Conservation (phyloP, 192 early-diverging fungal species). For the Coemansia sp. region DNA sequence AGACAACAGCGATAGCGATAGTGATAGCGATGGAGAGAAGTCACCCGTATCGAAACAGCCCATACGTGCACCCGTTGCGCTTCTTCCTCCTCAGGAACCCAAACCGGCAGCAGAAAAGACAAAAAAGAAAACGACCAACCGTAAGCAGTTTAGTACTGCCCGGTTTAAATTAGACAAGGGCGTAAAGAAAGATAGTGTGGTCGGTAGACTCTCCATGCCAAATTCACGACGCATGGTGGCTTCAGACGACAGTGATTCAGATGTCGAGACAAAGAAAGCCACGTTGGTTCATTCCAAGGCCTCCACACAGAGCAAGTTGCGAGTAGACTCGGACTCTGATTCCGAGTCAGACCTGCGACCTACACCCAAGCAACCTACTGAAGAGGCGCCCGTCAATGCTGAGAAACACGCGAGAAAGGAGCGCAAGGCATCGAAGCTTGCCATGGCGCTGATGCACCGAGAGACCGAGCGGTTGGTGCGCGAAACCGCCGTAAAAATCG, state of each 20-base stretch:
- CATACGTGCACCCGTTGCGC: too few relatives aligned
- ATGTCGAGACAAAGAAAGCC: conserved; percentile 3
- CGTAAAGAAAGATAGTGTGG: conserved; percentile 11
- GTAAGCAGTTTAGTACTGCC: conserved; percentile 4
- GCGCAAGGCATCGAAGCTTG: conserved; percentile 34
- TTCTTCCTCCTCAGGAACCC: too few relatives aligned
- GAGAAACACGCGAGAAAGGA: conserved; percentile 1
- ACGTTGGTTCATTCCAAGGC: too few relatives aligned
- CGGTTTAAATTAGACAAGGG: conserved; percentile 10
- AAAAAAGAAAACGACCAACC: conserved; percentile 1
- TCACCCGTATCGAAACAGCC: neutral
- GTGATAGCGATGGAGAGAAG: neutral
- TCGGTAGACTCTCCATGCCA: conserved; percentile 11
- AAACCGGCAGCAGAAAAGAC: neutral
- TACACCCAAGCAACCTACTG: neutral
- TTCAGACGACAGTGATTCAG: conserved; percentile 9
- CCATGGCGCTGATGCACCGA: conserved; percentile 30
- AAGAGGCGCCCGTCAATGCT: neutral
- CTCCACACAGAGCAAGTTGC: conserved; percentile 5
- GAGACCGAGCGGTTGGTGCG: conserved; percentile 45
- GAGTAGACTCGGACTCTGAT: conserved; percentile 18
- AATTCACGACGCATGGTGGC: conserved; percentile 3
- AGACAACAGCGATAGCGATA: conserved; percentile 9
- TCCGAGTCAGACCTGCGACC: conserved; percentile 3
- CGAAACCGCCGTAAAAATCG: conserved; percentile 32